Evolutionary conservation across 805 yeast genomes (phyloP).

Genomic region (Candida sakaeoensis): DNA sequence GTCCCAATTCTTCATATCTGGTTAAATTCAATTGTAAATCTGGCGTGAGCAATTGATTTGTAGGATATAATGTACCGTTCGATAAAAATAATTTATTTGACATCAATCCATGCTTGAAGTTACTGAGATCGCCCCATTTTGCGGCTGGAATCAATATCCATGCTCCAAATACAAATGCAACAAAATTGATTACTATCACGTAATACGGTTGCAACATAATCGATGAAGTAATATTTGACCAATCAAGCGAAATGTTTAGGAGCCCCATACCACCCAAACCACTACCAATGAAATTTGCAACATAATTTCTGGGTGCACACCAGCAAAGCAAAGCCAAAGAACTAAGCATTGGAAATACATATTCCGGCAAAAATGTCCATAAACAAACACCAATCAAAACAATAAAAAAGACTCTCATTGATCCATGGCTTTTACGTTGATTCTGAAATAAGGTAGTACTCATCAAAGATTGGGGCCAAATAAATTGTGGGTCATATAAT

Average conservation of each 20-base stretch:
- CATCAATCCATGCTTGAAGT: constrained; percentile 38
- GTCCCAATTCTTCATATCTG: constrained; percentile 39
- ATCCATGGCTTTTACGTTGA: constrained; percentile 17
- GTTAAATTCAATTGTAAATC: constrained; percentile 38
- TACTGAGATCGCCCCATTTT: constrained; percentile 35
- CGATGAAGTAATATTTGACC: constrained; percentile 46
- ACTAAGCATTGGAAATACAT: constrained; percentile 41
- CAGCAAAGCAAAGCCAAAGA: constrained; percentile 45
- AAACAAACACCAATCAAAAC: constrained; percentile 29
- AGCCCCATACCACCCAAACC: constrained; percentile 49
- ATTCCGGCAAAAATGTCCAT: constrained; percentile 48
- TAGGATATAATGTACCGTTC: constrained; percentile 38
- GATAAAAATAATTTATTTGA: constrained; percentile 34
- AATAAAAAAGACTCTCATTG: constrained; percentile 33
- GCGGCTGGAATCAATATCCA: constrained; percentile 43
- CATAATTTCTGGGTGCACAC: constrained; percentile 38
- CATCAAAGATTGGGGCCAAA: constrained; percentile 48
- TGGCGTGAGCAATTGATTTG: constrained; percentile 31
- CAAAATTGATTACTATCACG: constrained; percentile 43
- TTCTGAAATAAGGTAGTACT: constrained; percentile 40
- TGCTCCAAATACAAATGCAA: constrained; percentile 40
- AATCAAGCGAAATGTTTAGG: constrained; percentile 42
- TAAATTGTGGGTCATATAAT: constrained; percentile 42
- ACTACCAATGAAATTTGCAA: constrained; percentile 40
- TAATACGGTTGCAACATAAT: constrained; percentile 47